A percentile compares a stretch with the other conserved stretches of the same genome.
These are phyloP conservation scores for Austropuccinia psidii DNA, from an alignment of 1,284 basidiomycete species.

Conservation along the genomic window DNA sequence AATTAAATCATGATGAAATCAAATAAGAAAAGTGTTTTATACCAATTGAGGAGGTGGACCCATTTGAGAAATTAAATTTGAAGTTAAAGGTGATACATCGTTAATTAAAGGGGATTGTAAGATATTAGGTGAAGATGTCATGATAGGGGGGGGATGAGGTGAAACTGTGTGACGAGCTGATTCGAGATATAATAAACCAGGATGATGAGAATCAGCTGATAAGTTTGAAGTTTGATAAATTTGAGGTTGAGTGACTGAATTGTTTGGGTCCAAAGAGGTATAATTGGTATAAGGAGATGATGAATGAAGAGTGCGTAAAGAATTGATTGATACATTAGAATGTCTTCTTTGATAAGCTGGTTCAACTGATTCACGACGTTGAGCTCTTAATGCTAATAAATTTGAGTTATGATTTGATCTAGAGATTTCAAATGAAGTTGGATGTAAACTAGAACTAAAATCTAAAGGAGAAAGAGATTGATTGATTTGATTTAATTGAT, in stretches of 20 bases:
- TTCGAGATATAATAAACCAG: not conserved
- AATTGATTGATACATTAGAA: constrained; percentile 5
- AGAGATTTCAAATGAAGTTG: constrained; percentile 19
- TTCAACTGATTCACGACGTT: constrained; percentile 7
- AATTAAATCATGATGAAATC: too few species aligned
- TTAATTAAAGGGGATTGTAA: not conserved
- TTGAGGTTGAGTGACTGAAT: not conserved
- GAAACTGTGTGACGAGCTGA: not conserved
- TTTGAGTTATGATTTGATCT: not conserved
- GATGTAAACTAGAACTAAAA: not conserved
- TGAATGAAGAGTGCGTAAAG: constrained; percentile 7
- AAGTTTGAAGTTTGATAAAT: not conserved
- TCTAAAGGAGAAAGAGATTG: not conserved
- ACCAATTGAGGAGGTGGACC: not conserved
- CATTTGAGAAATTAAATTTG: not conserved
- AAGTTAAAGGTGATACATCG: not conserved
- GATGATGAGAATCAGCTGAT: not conserved
- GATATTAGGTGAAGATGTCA: not conserved
- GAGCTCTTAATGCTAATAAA: not conserved
- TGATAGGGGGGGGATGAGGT: not conserved
- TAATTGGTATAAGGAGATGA: constrained; percentile 6
- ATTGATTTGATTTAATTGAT: not conserved
- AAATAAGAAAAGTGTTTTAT: too few species aligned
- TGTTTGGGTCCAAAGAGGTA: not conserved
- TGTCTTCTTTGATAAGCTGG: constrained; percentile 8